A percentile compares a stretch with the other conserved stretches of the same genome.
Evolutionary conservation across 2,329 filamentous ascomycete species (phyloP).

Genomic region (Colletotrichum chrysophilum): DNA sequence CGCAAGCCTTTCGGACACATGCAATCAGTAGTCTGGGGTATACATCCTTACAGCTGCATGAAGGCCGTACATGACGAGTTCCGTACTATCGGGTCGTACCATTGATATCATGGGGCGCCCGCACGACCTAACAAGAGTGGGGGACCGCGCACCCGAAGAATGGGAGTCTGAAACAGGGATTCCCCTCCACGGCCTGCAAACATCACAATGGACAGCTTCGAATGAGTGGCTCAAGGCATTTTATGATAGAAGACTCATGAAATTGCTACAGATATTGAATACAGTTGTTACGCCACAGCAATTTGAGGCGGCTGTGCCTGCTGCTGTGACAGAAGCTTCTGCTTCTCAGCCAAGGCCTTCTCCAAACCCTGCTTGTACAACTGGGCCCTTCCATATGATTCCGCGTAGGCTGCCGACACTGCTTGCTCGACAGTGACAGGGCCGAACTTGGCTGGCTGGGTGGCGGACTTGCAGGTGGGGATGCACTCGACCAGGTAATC

Average conservation of each 20-base stretch:
- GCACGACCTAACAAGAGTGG: background rate
- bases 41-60: background rate
- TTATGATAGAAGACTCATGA: background rate
- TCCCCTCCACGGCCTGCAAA: background rate
- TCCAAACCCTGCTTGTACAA: conserved; percentile 35
- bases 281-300: background rate
- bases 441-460: conserved; percentile 31
- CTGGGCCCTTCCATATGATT: conserved; percentile 35
- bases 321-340: background rate
- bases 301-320: background rate
- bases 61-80: background rate
- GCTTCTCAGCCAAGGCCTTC: conserved; percentile 3
- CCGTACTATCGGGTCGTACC: background rate
- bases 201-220: background rate
- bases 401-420: conserved; percentile 35
- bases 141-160: background rate
- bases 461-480: conserved; percentile 30
- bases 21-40: background rate
- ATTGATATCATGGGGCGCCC: background rate
- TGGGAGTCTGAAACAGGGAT: background rate
- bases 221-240: background rate
- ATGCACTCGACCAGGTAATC: conserved; percentile 42
- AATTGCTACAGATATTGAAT: background rate
- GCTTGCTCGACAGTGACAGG: conserved; percentile 36
- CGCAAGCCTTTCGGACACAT: background rate